Evolutionary conservation across 306 rosid genomes (phyloP).

Genomic region (Trichosanthes cucumerina): DNA sequence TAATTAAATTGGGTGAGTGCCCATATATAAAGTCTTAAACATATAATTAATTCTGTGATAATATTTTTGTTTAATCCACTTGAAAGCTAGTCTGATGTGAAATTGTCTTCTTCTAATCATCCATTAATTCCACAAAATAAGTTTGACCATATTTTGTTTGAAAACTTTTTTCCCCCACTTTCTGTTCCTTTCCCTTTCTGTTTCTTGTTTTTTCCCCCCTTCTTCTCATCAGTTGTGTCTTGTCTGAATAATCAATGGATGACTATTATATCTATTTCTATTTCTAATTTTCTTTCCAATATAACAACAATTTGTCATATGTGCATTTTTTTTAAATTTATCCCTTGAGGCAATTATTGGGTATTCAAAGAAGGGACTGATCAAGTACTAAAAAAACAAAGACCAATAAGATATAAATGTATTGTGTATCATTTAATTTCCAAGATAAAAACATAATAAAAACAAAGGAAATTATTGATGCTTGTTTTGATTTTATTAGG

Average conservation of each 20-base stretch:
- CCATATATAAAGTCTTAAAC: background rate
- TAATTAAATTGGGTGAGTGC: background rate
- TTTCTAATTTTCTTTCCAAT: background rate
- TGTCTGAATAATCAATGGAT: background rate
- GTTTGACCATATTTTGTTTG: background rate
- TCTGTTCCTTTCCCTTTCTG: background rate
- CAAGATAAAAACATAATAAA: constrained; percentile 3
- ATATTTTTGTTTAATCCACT: background rate
- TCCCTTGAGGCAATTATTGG: background rate
- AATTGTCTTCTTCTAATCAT: background rate
- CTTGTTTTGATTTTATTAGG: background rate
- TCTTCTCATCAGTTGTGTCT: background rate
- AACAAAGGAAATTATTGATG: constrained; percentile 1
- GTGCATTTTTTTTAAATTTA: background rate
- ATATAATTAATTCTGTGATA: background rate
- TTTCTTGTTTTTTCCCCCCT: background rate
- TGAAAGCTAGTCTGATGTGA: background rate
- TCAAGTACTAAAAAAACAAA: background rate
- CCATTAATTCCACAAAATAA: constrained; percentile 4
- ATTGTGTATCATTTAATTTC: background rate
- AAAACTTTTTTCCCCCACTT: background rate
- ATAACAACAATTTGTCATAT: background rate
- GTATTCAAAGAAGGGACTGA: background rate
- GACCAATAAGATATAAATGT: background rate
- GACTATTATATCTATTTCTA: background rate